A percentile compares a stretch with the other conserved stretches of the same genome.
Evolutionary conservation across 2,329 filamentous ascomycete species (phyloP).

Genomic region (Monilinia laxa): DNA sequence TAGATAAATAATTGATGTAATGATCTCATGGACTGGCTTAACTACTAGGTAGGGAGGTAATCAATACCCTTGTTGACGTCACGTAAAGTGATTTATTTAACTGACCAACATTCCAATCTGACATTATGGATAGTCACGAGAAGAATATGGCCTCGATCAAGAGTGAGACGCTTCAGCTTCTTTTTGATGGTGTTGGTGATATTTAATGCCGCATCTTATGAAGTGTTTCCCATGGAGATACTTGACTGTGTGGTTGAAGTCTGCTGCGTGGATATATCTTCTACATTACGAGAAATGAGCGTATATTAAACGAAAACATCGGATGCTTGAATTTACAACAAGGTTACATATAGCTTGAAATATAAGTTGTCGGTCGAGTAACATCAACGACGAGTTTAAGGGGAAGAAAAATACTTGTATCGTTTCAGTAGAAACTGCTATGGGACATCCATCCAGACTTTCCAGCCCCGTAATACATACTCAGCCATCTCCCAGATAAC

Average conservation of each 20-base stretch:
- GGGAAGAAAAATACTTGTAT: neutral
- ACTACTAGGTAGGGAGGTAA: too few relatives aligned
- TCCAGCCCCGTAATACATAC: neutral
- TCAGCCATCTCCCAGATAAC: neutral
- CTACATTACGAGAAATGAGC: neutral
- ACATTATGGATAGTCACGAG: neutral
- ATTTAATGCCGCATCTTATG: neutral
- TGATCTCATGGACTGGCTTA: too few relatives aligned
- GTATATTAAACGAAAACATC: neutral
- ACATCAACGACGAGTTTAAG: neutral
- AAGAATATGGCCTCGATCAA: neutral
- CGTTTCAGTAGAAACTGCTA: neutral
- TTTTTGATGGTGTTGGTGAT: neutral
- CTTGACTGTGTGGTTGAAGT: neutral
- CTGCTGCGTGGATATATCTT: neutral
- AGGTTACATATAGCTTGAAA: neutral
- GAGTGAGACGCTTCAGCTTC: neutral
- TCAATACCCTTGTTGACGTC: neutral
- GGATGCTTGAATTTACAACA: too few relatives aligned
- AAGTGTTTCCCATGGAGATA: neutral
- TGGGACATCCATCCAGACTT: too few relatives aligned
- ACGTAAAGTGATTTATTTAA: too few relatives aligned
- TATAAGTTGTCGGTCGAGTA: constrained; percentile 16
- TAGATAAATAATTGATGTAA: too few relatives aligned
- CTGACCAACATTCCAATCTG: neutral